phyloP scores from a whole-genome alignment of 192 early-diverging fungal species.

The Rhizophagus clarus region DNA sequence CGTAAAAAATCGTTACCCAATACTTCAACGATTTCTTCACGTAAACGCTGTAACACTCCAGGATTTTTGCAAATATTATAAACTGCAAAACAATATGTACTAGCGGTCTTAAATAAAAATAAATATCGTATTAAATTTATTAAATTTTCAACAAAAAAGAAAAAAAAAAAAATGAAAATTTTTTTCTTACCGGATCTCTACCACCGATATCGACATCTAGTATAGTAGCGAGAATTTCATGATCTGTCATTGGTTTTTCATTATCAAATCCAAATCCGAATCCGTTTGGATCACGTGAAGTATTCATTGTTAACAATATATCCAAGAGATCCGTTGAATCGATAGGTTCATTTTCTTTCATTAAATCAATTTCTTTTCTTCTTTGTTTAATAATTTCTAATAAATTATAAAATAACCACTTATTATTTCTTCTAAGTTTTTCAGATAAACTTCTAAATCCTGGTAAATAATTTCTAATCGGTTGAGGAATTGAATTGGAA shows the following conservation, averaged over 20 bases:
- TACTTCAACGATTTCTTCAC: conserved; percentile 3
- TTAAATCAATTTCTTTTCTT: background rate
- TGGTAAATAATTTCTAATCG: conserved; percentile 9
- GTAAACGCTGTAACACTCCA: background rate
- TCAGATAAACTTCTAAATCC: background rate
- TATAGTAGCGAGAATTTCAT: conserved; percentile 8
- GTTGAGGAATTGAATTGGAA: background rate
- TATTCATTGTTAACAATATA: conserved; percentile 17
- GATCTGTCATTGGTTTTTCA: background rate
- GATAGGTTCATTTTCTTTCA: background rate
- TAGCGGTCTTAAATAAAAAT: background rate
- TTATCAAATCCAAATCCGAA: background rate
- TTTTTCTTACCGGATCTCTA: conserved; percentile 3
- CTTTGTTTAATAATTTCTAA: conserved; percentile 18
- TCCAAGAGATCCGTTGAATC: background rate
- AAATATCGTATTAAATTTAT: background rate
- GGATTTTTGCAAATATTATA: conserved; percentile 13
- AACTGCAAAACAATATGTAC: conserved; percentile 1
- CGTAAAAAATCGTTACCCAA: conserved; percentile 15
- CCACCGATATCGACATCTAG: background rate
- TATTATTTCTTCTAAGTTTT: background rate
- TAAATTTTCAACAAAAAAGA: background rate
- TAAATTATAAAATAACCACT: background rate
- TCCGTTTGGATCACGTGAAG: background rate
- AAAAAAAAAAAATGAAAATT: background rate